Base-by-base conservation (phyloP, 495 filamentous ascomycete species). In the Acidiella bohemica region DNA sequence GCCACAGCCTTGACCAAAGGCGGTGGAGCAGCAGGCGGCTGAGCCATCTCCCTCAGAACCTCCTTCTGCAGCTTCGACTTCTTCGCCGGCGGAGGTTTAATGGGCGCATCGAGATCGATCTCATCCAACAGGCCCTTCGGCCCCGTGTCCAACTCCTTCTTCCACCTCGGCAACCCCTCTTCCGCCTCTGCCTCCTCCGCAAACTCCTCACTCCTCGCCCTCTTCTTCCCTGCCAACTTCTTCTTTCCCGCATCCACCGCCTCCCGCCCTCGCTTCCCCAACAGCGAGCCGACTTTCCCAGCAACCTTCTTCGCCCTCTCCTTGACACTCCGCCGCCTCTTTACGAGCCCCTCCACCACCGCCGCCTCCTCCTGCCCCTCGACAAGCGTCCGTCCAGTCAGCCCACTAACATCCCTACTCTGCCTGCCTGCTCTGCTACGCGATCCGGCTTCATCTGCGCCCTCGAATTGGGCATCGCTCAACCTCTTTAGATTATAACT, bases 191-290 rank as follows among this genome's bases (percentile, higher is more conserved):
- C 21, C 12, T 49, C 42, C 23, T 41, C 36, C 30, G 47, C 27
- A 11, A 22, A 14, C 29, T 42, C 36, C 3, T 6, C 8, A 14
- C 9, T 7, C 25, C 14, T 7, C 7, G n/a, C 25, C 25, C n/a
- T 27, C 7, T 6, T 26, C 12, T 59, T 34, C 20, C 61, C 42
- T 5, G 53, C 44, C 27, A 62, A 24, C 29, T 44, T 57, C 33
- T 55, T 61, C 42, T 66, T 67, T 14, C 58, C 62, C 31, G 59
- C 59, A 34, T 69, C 64, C 36, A 58, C 47, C 24, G 53, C 48
- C 18, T 64, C 65, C 40, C 68, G 55, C 14, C 65, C 59, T 29
- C 73, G 63, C 59, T 77, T 78, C 18, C 73, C 73, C 35, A 78
- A 48, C 31, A 68, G 66, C 24, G 47, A 52, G 20, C 41, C 44